Conservation (phyloP, 2,329 filamentous ascomycete species). For the Aspergillus pseudoglaucus region DNA sequence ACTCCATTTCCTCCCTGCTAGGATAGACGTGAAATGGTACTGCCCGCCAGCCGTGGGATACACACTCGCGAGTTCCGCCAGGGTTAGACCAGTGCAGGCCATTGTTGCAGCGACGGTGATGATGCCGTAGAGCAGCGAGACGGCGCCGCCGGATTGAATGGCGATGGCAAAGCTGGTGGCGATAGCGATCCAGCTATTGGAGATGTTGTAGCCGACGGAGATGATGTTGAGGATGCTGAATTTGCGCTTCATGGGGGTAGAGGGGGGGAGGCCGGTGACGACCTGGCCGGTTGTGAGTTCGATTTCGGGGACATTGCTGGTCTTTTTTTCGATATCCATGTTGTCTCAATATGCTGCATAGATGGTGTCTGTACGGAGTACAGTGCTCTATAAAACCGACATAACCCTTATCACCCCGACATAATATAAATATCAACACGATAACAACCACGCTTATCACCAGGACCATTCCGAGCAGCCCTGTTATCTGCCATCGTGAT, state of each 20-base stretch:
- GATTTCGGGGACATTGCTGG: slow-evolving; percentile 4
- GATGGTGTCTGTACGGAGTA: too few relatives aligned
- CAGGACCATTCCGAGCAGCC: not conserved
- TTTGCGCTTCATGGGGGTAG: slow-evolving; percentile 16
- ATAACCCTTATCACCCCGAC: not conserved
- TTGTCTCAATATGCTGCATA: not conserved
- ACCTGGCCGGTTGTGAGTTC: slow-evolving; percentile 16
- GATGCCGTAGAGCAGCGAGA: slow-evolving; percentile 18
- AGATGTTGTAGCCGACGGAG: slow-evolving; percentile 19
- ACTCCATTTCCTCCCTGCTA: slow-evolving; percentile 19
- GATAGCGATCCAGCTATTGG: slow-evolving; percentile 20
- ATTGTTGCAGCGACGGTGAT: slow-evolving; percentile 15
- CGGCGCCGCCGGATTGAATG: slow-evolving; percentile 15
- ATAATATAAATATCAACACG: not conserved
- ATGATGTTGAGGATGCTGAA: slow-evolving; percentile 19
- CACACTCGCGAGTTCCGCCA: slow-evolving; percentile 23
- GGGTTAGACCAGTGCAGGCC: slow-evolving; percentile 15
- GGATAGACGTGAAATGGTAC: slow-evolving; percentile 24
- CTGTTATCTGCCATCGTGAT: not conserved
- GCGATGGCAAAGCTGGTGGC: slow-evolving; percentile 19
- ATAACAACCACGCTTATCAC: not conserved
- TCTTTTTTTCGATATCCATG: not conserved
- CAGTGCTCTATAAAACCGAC: too few relatives aligned
- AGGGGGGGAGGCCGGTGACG: slow-evolving; percentile 9
- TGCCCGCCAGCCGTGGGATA: slow-evolving; percentile 25